phyloP scores from a whole-genome alignment of 2,329 filamentous ascomycete genomes.

The Aspergillus fumigatus region DNA sequence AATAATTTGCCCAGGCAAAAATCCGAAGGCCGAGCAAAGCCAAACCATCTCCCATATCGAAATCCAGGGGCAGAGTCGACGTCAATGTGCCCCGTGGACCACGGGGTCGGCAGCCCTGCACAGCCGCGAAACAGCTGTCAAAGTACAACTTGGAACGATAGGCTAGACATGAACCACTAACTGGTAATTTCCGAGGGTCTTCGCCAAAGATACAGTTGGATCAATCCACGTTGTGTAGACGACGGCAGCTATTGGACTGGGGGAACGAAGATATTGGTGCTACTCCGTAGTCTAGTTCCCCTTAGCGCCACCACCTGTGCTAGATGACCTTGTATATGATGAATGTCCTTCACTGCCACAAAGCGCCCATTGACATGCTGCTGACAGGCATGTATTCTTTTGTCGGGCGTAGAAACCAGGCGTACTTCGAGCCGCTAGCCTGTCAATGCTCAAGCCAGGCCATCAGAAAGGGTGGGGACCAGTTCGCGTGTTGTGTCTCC shows the following conservation, averaged over 20 bases:
- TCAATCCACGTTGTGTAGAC: neutral
- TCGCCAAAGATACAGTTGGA: neutral
- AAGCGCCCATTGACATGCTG: neutral
- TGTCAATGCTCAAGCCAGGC: neutral
- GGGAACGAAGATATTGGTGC: neutral
- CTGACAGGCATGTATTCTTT: neutral
- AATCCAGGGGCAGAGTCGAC: neutral
- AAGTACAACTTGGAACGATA: neutral
- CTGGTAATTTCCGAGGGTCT: neutral
- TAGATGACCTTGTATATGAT: neutral
- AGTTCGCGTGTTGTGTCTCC: neutral
- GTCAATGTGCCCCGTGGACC: neutral
- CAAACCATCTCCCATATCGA: neutral
- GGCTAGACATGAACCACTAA: neutral
- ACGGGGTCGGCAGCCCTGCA: neutral
- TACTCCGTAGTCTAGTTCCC: neutral
- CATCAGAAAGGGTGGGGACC: neutral
- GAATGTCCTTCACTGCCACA: neutral
- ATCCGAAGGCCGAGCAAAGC: neutral
- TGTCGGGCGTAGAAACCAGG: neutral
- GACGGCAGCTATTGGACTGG: neutral
- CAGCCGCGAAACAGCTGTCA: neutral
- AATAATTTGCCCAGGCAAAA: neutral
- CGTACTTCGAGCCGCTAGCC: neutral
- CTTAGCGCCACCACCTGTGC: neutral